Conservation (phyloP, 495 filamentous ascomycete species). For the Penicillium soppii region DNA sequence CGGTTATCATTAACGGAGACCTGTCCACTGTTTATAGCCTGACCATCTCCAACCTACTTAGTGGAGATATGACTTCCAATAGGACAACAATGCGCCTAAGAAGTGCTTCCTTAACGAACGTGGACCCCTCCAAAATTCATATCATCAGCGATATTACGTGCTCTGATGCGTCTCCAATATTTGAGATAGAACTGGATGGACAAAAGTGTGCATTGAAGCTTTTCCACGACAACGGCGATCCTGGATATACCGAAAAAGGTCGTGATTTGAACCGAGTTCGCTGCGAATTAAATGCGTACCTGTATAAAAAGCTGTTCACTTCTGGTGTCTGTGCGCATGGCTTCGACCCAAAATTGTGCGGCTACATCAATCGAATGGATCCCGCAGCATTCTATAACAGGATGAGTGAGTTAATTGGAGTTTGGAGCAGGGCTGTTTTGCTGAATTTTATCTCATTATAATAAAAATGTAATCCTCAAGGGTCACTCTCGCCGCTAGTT, state of each 20-base stretch:
- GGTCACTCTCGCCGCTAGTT: no score
- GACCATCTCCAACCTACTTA: not conserved
- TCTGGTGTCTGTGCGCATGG: constrained; percentile 17
- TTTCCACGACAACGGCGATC: constrained; percentile 6
- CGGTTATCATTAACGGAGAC: no score
- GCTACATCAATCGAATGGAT: constrained; percentile 22
- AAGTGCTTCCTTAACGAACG: not conserved
- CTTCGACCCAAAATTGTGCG: constrained; percentile 22
- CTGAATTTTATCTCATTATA: no score
- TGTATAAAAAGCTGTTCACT: constrained; percentile 18
- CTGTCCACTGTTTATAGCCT: no score
- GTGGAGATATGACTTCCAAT: constrained; percentile 1
- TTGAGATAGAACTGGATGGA: constrained; percentile 8
- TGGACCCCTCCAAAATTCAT: not conserved
- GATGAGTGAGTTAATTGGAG: no score
- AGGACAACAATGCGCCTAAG: constrained; percentile 5
- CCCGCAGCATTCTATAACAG: constrained; percentile 16
- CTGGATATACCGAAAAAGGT: constrained; percentile 10
- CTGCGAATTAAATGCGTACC: constrained; percentile 23
- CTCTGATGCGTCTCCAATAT: constrained; percentile 3
- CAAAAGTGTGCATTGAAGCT: constrained; percentile 5
- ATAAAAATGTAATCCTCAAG: no score
- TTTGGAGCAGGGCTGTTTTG: no score
- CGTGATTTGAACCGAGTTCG: constrained; percentile 23
- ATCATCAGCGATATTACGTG: not conserved